Evolutionary conservation across 2,329 filamentous ascomycete species (phyloP), one percentile per base, ranked within the genome.

Genomic region (Eutypa lata): DNA sequence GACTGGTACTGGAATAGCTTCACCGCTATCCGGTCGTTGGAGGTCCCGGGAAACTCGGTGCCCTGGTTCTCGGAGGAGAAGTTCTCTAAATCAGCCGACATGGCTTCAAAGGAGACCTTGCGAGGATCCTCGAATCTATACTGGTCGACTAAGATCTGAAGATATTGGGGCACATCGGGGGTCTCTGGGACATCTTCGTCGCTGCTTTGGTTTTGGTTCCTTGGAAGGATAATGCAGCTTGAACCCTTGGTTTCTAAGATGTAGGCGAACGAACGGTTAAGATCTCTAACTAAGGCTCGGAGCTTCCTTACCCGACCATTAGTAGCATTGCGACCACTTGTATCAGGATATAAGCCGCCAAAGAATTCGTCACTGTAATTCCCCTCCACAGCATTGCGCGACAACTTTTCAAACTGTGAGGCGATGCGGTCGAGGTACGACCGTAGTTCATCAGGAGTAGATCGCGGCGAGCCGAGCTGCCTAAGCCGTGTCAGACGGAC

Each of bases 281-380:
- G 47, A 38, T 68, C 62, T 21, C 63, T 62, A n/a, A 71, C 49
- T 13, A 69, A 51, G 5, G 66, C 68, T 18, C 67, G 64, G 47
- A 71, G 60, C 40, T 70, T 65, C 28, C 50, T 58, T 19, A 61
- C 58, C 14, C 52, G 58, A 19, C 60, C 53, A 14, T 70, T 61
- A 0, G 54, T 45, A 2, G 49, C 52, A 11, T 51, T 24, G 14
- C 7, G 11, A 6, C 22, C 7, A 8, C 53, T 52, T 1, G 18
- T 22, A 3, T 55, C 55, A 1, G 38, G 48, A 16, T 58, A 61
- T 2, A 62, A 33, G 8, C 57, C 62, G 3, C 70, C 67, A 43
- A 77, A 77, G 53, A 76, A 77, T 0, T 62, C 53, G 53, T 76
- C 67, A 0, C 31, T 49, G 49, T 77, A 77, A 21, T 65, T 65